A percentile compares a stretch with the other conserved stretches of the same genome.
Conservation (phyloP, 1,139 yeast species). For the Hansenula lynferdii region DNA sequence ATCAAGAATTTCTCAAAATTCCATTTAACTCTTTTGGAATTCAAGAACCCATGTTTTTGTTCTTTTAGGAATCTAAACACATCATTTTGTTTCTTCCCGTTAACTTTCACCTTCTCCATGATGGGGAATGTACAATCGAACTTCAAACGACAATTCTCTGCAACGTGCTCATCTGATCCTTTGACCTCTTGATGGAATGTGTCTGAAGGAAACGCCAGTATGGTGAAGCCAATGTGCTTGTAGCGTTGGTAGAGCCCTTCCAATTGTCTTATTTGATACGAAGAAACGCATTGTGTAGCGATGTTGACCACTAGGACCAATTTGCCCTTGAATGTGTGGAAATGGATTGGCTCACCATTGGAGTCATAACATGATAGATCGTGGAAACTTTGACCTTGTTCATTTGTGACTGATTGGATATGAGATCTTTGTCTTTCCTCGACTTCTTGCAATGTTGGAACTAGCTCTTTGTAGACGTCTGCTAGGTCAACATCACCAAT, state of each 20-base stretch:
- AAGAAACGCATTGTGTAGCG: conserved; percentile 61
- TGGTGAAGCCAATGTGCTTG: conserved; percentile 59
- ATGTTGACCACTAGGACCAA: conserved; percentile 81
- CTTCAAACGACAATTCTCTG: conserved; percentile 47
- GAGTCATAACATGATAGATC: conserved; percentile 43
- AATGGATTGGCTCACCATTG: conserved; percentile 51
- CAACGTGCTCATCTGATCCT: conserved; percentile 53
- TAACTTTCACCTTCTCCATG: conserved; percentile 75
- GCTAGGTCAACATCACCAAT: background rate
- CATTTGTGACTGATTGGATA: background rate
- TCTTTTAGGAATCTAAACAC: conserved; percentile 69
- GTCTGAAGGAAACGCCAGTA: conserved; percentile 85
- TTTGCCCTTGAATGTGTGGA: conserved; percentile 67
- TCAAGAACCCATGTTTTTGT: conserved; percentile 54
- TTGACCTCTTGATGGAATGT: conserved; percentile 90
- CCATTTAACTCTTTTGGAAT: conserved; percentile 84
- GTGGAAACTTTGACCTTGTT: conserved; percentile 32
- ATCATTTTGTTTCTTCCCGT: conserved; percentile 70
- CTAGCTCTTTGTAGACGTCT: background rate
- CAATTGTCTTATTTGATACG: conserved; percentile 64
- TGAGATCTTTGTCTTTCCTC: background rate
- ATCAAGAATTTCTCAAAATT: conserved; percentile 88
- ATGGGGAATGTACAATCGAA: conserved; percentile 63
- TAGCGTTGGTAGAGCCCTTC: conserved; percentile 73
- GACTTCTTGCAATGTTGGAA: background rate